Percentiles rank a stretch among this genome's conserved stretches.
These are phyloP conservation scores for Phytophthora fragariae DNA, from an alignment of 352 stramenopile species.

Conservation along the genomic window DNA sequence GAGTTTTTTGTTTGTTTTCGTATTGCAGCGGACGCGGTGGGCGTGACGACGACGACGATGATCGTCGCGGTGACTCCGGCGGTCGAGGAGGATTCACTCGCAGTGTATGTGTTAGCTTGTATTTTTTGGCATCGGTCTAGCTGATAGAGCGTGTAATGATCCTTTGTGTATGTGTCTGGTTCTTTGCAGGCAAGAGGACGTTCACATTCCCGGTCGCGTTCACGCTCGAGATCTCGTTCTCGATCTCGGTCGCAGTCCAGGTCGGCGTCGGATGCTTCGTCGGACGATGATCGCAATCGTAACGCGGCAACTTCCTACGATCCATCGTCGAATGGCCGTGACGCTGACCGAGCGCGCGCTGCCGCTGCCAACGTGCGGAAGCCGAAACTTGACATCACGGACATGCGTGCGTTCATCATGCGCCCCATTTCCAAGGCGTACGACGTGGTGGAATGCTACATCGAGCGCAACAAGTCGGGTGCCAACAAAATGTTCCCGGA, in stretches of 20 bases:
- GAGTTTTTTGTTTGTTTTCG: background rate
- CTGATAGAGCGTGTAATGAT: conserved; percentile 10
- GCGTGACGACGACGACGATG: conserved; percentile 67
- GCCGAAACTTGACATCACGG: conserved; percentile 82
- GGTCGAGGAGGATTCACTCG: conserved; percentile 36
- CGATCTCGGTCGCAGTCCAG: conserved; percentile 57
- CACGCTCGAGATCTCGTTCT: conserved; percentile 57
- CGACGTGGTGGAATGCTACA: conserved; percentile 95
- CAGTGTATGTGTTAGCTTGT: conserved; percentile 43
- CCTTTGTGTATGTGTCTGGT: background rate
- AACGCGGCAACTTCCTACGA: conserved; percentile 73
- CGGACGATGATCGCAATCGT: conserved; percentile 70
- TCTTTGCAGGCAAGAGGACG: conserved; percentile 47
- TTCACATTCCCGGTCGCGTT: conserved; percentile 52
- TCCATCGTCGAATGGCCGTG: conserved; percentile 34
- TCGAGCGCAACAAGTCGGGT: conserved; percentile 92
- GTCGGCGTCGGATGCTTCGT: conserved; percentile 72
- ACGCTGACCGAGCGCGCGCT: conserved; percentile 38
- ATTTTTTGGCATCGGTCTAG: background rate
- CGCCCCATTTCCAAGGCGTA: conserved; percentile 87
- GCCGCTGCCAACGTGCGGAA: conserved; percentile 55
- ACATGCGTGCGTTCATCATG: conserved; percentile 84
- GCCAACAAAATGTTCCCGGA: conserved; percentile 95
- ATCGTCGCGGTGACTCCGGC: conserved; percentile 39
- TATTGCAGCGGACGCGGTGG: conserved; percentile 35